These are phyloP conservation scores for Poterioochromonas sp. DNA, from an alignment of 352 stramenopile species.

Conservation along the genomic window DNA sequence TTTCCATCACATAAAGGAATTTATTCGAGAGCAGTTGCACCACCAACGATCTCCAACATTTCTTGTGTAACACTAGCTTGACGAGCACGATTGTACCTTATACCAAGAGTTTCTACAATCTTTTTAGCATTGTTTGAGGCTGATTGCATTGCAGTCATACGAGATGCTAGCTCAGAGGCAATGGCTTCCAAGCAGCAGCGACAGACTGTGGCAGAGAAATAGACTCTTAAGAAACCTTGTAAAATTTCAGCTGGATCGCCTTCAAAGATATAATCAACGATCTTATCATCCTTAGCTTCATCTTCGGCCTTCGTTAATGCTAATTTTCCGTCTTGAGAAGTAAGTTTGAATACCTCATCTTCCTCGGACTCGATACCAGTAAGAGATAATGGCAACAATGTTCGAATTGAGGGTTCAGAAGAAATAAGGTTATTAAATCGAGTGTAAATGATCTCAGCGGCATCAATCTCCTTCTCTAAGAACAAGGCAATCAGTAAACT, in stretches of 20 bases:
- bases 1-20: too few relatives aligned
- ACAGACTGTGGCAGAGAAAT: conserved; percentile 64
- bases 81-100: conserved; percentile 83
- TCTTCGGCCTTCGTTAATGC: conserved; percentile 57
- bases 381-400: conserved; percentile 65
- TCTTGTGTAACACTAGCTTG: conserved; percentile 91
- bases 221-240: conserved; percentile 68
- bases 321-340: conserved; percentile 57
- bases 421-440: conserved; percentile 70
- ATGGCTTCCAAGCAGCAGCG: background rate
- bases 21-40: conserved; percentile 88
- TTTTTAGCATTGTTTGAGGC: conserved; percentile 94
- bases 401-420: conserved; percentile 58
- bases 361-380: conserved; percentile 62
- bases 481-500: conserved; percentile 46
- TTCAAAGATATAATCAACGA: conserved; percentile 74
- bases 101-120: conserved; percentile 85
- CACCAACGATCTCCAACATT: conserved; percentile 96
- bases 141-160: conserved; percentile 99
- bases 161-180: conserved; percentile 87
- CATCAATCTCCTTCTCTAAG: conserved; percentile 64
- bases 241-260: conserved; percentile 70
- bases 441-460: conserved; percentile 71
- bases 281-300: conserved; percentile 55
- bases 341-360: conserved; percentile 74